phyloP scores from a whole-genome alignment of 768 basidiomycete species.

The Inosperma sp. region DNA sequence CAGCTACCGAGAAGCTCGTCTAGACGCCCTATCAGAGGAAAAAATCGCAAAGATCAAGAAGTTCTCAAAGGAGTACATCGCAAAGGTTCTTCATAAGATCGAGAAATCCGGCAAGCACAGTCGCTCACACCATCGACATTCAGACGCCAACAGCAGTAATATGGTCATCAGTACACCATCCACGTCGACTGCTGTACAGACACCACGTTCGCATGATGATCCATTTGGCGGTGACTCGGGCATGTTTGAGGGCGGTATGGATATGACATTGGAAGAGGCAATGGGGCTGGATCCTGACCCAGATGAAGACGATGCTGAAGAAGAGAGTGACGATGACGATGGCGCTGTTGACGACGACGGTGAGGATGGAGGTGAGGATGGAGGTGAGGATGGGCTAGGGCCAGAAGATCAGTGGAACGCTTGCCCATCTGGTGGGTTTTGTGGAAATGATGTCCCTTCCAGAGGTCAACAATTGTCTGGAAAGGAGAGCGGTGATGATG shows the following conservation, averaged over 20 bases:
- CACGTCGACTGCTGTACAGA: constrained; percentile 31
- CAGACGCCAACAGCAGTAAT: constrained; percentile 17
- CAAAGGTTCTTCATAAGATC: constrained; percentile 68
- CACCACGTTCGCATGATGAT: constrained; percentile 39
- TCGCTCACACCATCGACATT: constrained; percentile 16
- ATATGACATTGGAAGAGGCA: constrained; percentile 32
- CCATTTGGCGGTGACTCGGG: constrained; percentile 20
- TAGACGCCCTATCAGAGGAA: constrained; percentile 80
- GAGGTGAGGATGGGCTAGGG: too few species aligned
- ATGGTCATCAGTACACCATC: constrained; percentile 30
- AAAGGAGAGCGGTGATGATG: too few species aligned
- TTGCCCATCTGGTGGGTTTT: too few species aligned
- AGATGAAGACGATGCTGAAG: constrained; percentile 26
- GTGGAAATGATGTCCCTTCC: too few species aligned
- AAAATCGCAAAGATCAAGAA: constrained; percentile 87
- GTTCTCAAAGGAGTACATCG: constrained; percentile 87
- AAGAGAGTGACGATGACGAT: constrained; percentile 28
- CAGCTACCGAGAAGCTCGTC: constrained; percentile 65
- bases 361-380: not conserved
- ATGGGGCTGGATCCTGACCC: constrained; percentile 33
- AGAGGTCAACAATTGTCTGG: too few species aligned
- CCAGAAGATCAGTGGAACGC: too few species aligned
- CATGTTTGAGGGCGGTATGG: constrained; percentile 15
- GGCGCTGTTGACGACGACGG: constrained; percentile 12
- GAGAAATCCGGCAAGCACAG: constrained; percentile 47